Evolutionary conservation across 2,329 filamentous ascomycete genomes (phyloP), one percentile per base, ranked within the genome.

Genomic region (Pseudopithomyces maydicus): DNA sequence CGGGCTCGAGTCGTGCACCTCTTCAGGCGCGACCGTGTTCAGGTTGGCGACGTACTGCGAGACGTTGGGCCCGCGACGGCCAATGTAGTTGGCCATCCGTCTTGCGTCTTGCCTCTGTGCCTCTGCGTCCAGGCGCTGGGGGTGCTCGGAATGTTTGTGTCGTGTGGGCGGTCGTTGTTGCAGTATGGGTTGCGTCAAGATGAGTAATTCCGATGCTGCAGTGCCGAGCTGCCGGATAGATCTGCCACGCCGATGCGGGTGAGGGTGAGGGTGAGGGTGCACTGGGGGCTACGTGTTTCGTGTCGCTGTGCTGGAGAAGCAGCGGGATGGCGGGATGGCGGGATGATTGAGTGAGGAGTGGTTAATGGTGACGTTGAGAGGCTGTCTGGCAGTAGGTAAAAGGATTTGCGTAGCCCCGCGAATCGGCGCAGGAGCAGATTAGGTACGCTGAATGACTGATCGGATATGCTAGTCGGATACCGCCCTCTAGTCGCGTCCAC

Each of bases 41-140:
- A 97, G 83, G 66, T 93, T 90, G 70, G 91, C 89, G 64, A 97
- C 84, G 80, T 95, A 96, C 72, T 92, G 89, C 72, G 92, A 92
- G 78, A 97, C 90, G 77, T 96, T 96, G 71, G 91, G 89, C 68
- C 86, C 90, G 73, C 90, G 88, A 61, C 91, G 89, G 72, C 88
- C 89, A 77, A 84, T 88, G 84, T 87, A 92, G 74, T 82, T 84
- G 75, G 90, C 87, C 90, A 92, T 92, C 70, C 48, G 54, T 51
- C 54, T n/a, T n/a, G n/a, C n/a, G n/a, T n/a, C n/a, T n/a, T n/a
- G n/a, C n/a, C n/a, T n/a, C n/a, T n/a, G n/a, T 53, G 43, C 17
- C 43, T 36, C 33, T 17, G 35, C 17, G 22, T 3, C 19, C 12
- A 39, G 32, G 19, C 7, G 26, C 55, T 63, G 57, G 60, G 56